Conservation (phyloP, 352 stramenopile species). For the Globisporangium recalcitrans region DNA sequence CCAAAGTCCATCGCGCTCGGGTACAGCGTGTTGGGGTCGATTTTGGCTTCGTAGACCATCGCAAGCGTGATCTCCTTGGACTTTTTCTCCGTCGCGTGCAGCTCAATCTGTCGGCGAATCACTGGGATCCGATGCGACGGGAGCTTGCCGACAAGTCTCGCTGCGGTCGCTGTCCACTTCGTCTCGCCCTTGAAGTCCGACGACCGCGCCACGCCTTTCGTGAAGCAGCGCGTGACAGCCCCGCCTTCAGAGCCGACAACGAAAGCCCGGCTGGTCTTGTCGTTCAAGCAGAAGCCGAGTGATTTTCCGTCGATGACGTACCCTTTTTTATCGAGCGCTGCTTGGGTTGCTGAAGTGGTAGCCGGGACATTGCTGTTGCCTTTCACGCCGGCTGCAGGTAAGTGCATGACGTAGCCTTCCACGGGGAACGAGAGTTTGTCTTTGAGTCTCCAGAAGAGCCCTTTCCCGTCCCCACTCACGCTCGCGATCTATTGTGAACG, state of each 20-base stretch:
- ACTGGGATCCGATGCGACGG: conserved; percentile 34
- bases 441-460: conserved; percentile 83
- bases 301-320: conserved; percentile 58
- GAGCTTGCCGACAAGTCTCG: conserved; percentile 52
- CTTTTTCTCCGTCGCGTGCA: conserved; percentile 54
- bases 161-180: conserved; percentile 73
- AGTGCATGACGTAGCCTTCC: conserved; percentile 80
- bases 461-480: conserved; percentile 79
- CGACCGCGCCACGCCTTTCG: conserved; percentile 42
- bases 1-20: conserved; percentile 69
- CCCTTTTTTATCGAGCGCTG: background rate
- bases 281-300: conserved; percentile 52
- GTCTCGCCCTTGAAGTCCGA: conserved; percentile 70
- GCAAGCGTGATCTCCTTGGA: conserved; percentile 61
- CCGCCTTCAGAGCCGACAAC: conserved; percentile 75
- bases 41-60: conserved; percentile 70
- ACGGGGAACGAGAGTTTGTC: conserved; percentile 83
- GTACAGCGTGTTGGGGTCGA: conserved; percentile 54
- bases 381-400: conserved; percentile 16
- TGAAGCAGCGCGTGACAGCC: conserved; percentile 56
- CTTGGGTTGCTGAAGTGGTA: background rate
- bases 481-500: conserved; percentile 43
- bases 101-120: conserved; percentile 65
- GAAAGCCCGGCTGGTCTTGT: conserved; percentile 72
- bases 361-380: conserved; percentile 13